Percentiles rank a stretch among this genome's conserved stretches.
phyloP scores from a whole-genome alignment of 441 rosid genomes.

The Euphorbia schlechtendalii region DNA sequence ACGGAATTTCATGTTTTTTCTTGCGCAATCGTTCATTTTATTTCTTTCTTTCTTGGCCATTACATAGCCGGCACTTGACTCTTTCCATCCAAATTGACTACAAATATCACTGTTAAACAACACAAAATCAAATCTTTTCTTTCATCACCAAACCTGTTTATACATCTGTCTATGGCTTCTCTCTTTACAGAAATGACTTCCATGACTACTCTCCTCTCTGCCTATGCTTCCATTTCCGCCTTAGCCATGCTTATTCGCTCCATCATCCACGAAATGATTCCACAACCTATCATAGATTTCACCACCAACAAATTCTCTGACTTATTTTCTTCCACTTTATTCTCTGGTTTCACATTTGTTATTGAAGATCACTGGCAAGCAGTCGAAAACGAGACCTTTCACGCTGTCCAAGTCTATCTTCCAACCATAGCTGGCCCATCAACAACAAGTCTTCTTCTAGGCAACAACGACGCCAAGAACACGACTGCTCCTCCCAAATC shows the following conservation, averaged over 20 bases:
- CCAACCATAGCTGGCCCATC: constrained; percentile 33
- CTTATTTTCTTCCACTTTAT: constrained; percentile 22
- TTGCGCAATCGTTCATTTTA: too few species aligned
- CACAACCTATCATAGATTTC: constrained; percentile 30
- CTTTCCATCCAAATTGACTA: not conserved
- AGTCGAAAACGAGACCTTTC: constrained; percentile 41
- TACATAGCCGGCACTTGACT: too few species aligned
- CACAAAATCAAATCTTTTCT: not conserved
- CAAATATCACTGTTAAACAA: too few species aligned
- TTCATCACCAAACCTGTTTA: not conserved
- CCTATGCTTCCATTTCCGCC: constrained; percentile 45
- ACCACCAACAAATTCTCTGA: constrained; percentile 19
- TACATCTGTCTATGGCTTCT: constrained; percentile 2
- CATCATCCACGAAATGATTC: constrained; percentile 40
- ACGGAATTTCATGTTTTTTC: too few species aligned
- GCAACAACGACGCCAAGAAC: constrained; percentile 40
- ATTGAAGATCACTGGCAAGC: constrained; percentile 49
- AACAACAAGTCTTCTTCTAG: constrained; percentile 33
- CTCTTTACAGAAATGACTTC: constrained; percentile 28
- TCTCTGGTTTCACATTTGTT: constrained; percentile 37
- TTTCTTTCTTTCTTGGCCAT: too few species aligned
- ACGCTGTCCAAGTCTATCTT: constrained; percentile 40
- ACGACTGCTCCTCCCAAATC: constrained; percentile 35
- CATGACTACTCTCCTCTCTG: constrained; percentile 34
- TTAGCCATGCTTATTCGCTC: constrained; percentile 43